Percentiles rank a stretch among this genome's conserved stretches.
Evolutionary conservation across 2,329 filamentous ascomycete species (phyloP).

Genomic region (Colletotrichum trifolii): DNA sequence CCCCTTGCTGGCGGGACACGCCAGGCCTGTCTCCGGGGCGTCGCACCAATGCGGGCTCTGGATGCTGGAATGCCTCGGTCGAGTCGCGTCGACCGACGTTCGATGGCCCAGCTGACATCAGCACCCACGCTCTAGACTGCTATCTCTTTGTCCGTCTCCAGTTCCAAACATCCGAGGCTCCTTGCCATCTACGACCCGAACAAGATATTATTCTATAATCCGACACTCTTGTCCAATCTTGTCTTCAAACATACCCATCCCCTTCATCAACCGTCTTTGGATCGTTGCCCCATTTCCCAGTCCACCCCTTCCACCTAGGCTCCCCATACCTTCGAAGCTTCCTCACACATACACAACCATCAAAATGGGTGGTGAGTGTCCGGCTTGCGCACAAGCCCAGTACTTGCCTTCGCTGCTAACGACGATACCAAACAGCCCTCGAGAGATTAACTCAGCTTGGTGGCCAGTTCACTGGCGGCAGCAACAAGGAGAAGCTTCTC

Average conservation of each 20-base stretch:
- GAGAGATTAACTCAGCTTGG: slow-evolving; percentile 70
- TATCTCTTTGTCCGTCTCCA: slow-evolving; percentile 19
- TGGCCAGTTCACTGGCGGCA: slow-evolving; percentile 66
- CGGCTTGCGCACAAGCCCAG: slow-evolving; percentile 16
- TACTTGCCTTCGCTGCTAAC: background rate
- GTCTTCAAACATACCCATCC: slow-evolving; percentile 18
- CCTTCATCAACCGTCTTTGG: background rate
- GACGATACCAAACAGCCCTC: slow-evolving; percentile 53
- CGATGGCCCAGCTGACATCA: slow-evolving; percentile 34
- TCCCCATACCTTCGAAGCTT: slow-evolving; percentile 15
- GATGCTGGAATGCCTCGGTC: slow-evolving; percentile 33
- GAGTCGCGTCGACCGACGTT: background rate
- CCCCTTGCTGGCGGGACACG: no score
- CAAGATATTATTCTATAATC: slow-evolving; percentile 9
- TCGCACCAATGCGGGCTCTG: slow-evolving; percentile 25
- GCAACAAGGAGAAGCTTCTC: slow-evolving; percentile 66
- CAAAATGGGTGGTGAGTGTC: slow-evolving; percentile 52
- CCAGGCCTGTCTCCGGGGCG: slow-evolving; percentile 3
- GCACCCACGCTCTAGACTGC: slow-evolving; percentile 10
- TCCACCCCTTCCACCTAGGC: background rate
- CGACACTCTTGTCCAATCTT: background rate
- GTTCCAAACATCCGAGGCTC: slow-evolving; percentile 34
- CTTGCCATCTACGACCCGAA: slow-evolving; percentile 25
- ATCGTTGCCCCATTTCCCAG: background rate
- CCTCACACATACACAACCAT: slow-evolving; percentile 11